A percentile compares a stretch with the other conserved stretches of the same genome.
phyloP scores from a whole-genome alignment of 805 yeast genomes.

The Suhomyces faveliae region DNA sequence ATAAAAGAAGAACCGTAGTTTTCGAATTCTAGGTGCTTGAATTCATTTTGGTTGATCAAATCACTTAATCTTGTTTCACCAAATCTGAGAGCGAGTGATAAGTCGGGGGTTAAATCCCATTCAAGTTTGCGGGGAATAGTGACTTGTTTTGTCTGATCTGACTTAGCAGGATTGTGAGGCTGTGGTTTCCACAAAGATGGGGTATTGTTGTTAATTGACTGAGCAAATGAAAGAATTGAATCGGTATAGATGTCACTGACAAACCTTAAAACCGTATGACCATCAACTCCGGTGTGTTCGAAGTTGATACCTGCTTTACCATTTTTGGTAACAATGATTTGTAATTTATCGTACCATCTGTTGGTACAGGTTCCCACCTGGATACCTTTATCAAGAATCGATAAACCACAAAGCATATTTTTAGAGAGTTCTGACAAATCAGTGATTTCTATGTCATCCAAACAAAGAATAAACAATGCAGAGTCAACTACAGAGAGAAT shows the following conservation, averaged over 20 bases:
- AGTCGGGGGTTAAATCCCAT: constrained; percentile 77
- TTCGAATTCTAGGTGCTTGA: constrained; percentile 73
- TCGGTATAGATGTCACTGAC: constrained; percentile 91
- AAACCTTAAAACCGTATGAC: constrained; percentile 86
- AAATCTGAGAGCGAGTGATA: constrained; percentile 77
- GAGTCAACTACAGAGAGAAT: constrained; percentile 74
- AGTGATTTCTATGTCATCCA: constrained; percentile 72
- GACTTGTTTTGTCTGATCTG: constrained; percentile 38
- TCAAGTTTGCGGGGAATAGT: constrained; percentile 84
- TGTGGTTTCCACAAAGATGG: constrained; percentile 65
- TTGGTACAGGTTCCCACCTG: constrained; percentile 94
- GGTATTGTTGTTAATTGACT: constrained; percentile 70
- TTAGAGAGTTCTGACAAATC: constrained; percentile 66
- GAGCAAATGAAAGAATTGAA: constrained; percentile 83
- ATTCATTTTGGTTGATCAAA: constrained; percentile 85
- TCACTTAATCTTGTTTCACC: constrained; percentile 90
- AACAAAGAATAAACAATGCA: constrained; percentile 77
- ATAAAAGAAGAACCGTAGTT: constrained; percentile 72
- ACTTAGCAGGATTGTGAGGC: constrained; percentile 12
- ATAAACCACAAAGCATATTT: constrained; percentile 86
- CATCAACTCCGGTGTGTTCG: constrained; percentile 94
- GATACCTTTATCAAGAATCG: constrained; percentile 74
- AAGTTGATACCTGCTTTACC: constrained; percentile 93
- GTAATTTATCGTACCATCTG: constrained; percentile 92
- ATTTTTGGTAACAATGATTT: constrained; percentile 80